Evolutionary conservation across 2,329 filamentous ascomycete genomes (phyloP), one percentile per base, ranked within the genome.

Genomic region (Paecilomyces dactylethromorphus): DNA sequence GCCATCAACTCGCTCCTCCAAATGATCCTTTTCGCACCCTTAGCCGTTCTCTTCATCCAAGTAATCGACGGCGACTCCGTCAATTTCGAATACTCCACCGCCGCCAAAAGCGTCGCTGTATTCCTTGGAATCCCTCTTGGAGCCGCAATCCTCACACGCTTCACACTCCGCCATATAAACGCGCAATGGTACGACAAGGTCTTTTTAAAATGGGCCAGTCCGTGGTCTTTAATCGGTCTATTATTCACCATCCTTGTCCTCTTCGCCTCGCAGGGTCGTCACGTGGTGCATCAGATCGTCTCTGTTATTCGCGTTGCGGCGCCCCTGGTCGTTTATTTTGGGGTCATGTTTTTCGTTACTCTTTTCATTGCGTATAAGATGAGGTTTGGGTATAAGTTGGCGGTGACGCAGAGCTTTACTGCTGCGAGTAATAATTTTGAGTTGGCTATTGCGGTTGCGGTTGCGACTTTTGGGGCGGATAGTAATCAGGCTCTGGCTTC

Each of bases 341-440:
- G 85, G 1, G 73, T 87, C 60, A 84, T 94, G 58, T 96, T 96
- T 77, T 84, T 85, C 54, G 66, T 79, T 1, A 94, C 90, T 0
- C 77, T 94, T 0, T 78, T 78, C 51, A 75, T 87, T 1, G 82
- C 85, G 6, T 18, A 18, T 15, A 39, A 18, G 15, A 7, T 39
- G 11, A 88, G 90, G 0, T 92, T 92, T 59, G 85, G 84, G 0
- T 95, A 94, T 69, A 81, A 81, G 35, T 71, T 92, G 0, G 82
- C 83, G 1, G 81, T 83, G 10, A 92, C 90, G 1, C 91, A 95
- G 74, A 92, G 89, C 69, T 94, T 96, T 67, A 95, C 90, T 0
- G 92, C 91, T 0, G 89, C 90, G 0, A 96, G 91, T 71, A 96
- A 96, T 70, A 96, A 96, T 79, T n/a, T 75, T 88, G n/a, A 96